Base-by-base conservation (phyloP, 1,284 basidiomycete species). In the Paramarasmius palmivorus region DNA sequence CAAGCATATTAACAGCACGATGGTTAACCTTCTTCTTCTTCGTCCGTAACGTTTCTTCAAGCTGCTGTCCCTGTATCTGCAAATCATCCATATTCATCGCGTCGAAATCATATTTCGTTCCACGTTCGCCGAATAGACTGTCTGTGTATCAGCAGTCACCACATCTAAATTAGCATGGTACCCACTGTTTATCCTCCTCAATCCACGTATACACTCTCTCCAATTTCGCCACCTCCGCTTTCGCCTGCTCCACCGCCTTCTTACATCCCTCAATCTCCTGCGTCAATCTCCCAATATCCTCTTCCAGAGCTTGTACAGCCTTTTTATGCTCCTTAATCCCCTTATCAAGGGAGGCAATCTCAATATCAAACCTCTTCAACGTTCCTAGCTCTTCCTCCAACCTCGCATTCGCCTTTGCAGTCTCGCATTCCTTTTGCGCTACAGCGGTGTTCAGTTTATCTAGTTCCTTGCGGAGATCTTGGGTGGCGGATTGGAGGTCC, bases 11-110 rank as follows among this genome's bases (percentile, higher is more conserved):
- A 75, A 98, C 85, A 50, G 95, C 95, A 71, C 97, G 97, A 5
- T 90, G 89, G 65, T 99, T 98, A 61, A 98, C 83, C 71, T 96
- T 97, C 75, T 95, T 94, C 73, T 92, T 93, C 86, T 95, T 88
- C 32, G 88, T 86, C 63, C 88, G 89, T 65, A 94, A 92, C 56
- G 88, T 81, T 45, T 84, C 78, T 63, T 93, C 88, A 17, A 98
- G 80, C 65, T 93, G 90, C 39, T 79, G 77, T 40, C 89, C 90
- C 62, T 86, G 86, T 42, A 83, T 76, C 52, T 82, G 77, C 57
- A 93, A 75, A 53, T 81, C 76, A 5, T 55, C 68, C 45, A 95
- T 83, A 65, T 97, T 85, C 59, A 86, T 77, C n/a, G 77, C 75
- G 10, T 69, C 67, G 68, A 98, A 98, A 67, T 98, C 91, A 69